phyloP scores from a whole-genome alignment of 768 basidiomycete species.

The Boletus tylopilopsis region DNA sequence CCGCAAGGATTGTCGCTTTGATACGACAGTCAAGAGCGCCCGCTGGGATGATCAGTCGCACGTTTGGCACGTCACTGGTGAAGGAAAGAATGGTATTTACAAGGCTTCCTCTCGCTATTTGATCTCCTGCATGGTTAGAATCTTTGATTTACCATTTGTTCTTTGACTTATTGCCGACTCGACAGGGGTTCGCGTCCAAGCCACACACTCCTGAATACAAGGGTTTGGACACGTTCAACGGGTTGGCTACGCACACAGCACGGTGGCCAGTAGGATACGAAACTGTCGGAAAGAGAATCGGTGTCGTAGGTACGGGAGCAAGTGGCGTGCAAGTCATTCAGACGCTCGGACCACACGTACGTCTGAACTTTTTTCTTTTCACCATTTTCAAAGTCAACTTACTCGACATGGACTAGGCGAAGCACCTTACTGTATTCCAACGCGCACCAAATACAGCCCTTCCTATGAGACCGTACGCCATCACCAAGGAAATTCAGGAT shows the following conservation, averaged over 20 bases:
- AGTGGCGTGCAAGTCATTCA: slow-evolving; percentile 9
- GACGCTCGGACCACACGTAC: slow-evolving; percentile 3
- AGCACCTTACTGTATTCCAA: background rate
- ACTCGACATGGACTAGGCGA: background rate
- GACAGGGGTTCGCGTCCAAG: slow-evolving; percentile 6
- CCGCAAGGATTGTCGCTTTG: slow-evolving; percentile 11
- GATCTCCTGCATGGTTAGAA: slow-evolving; percentile 5
- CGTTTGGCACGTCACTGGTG: slow-evolving; percentile 2
- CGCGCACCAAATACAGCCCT: background rate
- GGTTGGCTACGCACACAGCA: background rate
- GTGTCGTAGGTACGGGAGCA: slow-evolving; percentile 8
- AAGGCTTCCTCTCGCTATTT: slow-evolving; percentile 6
- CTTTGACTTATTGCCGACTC: background rate
- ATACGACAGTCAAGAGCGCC: slow-evolving; percentile 8
- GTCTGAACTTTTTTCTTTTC: background rate
- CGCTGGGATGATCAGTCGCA: slow-evolving; percentile 9
- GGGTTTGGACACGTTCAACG: slow-evolving; percentile 5
- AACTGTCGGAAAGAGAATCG: slow-evolving; percentile 6
- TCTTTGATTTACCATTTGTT: too few relatives aligned
- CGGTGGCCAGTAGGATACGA: slow-evolving; percentile 8
- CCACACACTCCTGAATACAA: slow-evolving; percentile 3
- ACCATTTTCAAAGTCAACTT: background rate
- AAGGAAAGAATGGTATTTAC: slow-evolving; percentile 1
- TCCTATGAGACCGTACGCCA: background rate
- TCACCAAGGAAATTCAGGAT: background rate